Conservation (phyloP, 2,329 filamentous ascomycete species). For the Akanthomyces uredinophilus region DNA sequence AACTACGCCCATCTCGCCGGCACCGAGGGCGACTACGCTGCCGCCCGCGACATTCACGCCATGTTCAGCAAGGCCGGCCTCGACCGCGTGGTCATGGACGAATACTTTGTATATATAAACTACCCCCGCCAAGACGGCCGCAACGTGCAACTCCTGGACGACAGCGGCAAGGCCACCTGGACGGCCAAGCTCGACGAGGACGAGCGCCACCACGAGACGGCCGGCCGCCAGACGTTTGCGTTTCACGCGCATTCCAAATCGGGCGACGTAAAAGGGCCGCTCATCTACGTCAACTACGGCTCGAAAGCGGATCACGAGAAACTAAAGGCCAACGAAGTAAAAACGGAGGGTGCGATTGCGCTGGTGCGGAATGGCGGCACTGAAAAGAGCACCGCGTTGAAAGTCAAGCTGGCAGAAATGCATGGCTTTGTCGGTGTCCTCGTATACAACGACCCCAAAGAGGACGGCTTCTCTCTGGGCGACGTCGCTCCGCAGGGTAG, state of each 20-base stretch:
- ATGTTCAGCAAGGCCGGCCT: constrained; percentile 68
- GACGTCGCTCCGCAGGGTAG: constrained; percentile 69
- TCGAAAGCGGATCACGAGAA: constrained; percentile 74
- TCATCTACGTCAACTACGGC: constrained; percentile 92
- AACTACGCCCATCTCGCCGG: constrained; percentile 86
- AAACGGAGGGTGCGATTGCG: constrained; percentile 73
- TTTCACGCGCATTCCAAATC: constrained; percentile 89
- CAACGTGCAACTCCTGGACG: constrained; percentile 72
- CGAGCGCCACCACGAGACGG: constrained; percentile 54
- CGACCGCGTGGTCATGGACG: constrained; percentile 69
- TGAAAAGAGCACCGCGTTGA: constrained; percentile 67
- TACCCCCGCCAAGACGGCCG: constrained; percentile 76
- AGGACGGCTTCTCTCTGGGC: constrained; percentile 75
- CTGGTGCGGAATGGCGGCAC: constrained; percentile 76
- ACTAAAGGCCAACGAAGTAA: constrained; percentile 65
- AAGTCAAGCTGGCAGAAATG: constrained; percentile 84
- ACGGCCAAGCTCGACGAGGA: constrained; percentile 80
- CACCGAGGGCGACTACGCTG: constrained; percentile 84
- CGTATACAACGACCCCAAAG: constrained; percentile 84
- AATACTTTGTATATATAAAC: constrained; percentile 87
- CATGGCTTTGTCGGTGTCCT: constrained; percentile 83
- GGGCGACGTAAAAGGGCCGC: constrained; percentile 77
- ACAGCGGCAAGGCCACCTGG: constrained; percentile 63
- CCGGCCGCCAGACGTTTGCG: constrained; percentile 63
- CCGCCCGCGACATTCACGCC: constrained; percentile 78